A percentile compares a stretch with the other conserved stretches of the same genome.
Evolutionary conservation across 768 basidiomycete species (phyloP).

Genomic region (Suillus clintonianus): DNA sequence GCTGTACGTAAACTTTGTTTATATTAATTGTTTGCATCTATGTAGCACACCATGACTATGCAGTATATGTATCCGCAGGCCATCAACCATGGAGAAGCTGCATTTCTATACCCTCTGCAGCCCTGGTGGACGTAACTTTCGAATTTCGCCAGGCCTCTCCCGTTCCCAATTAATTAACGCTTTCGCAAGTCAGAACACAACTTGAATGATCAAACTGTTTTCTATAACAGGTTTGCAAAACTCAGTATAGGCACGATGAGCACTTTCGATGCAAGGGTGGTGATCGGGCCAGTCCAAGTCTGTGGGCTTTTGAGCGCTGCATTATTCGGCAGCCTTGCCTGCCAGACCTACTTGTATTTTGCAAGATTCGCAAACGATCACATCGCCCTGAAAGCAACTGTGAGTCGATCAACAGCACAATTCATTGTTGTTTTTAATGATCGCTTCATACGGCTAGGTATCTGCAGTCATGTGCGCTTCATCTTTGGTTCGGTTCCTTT

Average conservation of each 20-base stretch:
- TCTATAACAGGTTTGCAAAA: not conserved
- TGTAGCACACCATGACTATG: no score
- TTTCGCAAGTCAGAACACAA: not conserved
- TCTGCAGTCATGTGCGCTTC: not conserved
- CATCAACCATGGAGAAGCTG: not conserved
- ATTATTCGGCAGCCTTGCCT: conserved; percentile 14
- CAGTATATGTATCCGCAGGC: not conserved
- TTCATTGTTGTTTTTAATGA: not conserved
- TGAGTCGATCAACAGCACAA: not conserved
- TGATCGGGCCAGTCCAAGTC: conserved; percentile 14
- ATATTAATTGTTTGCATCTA: no score
- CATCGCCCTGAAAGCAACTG: conserved; percentile 3
- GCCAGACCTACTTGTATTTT: conserved; percentile 16
- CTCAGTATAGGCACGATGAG: not conserved
- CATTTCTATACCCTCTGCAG: not conserved
- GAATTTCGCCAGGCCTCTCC: not conserved
- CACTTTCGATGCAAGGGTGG: not conserved
- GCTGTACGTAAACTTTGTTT: no score
- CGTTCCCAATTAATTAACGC: not conserved
- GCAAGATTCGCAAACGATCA: conserved; percentile 8
- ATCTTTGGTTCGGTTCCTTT: not conserved
- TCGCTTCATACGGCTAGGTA: not conserved
- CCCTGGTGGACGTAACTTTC: not conserved
- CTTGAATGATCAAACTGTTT: not conserved
- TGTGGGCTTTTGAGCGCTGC: conserved; percentile 8